Percentiles rank a stretch among this genome's conserved stretches.
Conservation (phyloP, 768 basidiomycete species). For the Boletus rubropictus region DNA sequence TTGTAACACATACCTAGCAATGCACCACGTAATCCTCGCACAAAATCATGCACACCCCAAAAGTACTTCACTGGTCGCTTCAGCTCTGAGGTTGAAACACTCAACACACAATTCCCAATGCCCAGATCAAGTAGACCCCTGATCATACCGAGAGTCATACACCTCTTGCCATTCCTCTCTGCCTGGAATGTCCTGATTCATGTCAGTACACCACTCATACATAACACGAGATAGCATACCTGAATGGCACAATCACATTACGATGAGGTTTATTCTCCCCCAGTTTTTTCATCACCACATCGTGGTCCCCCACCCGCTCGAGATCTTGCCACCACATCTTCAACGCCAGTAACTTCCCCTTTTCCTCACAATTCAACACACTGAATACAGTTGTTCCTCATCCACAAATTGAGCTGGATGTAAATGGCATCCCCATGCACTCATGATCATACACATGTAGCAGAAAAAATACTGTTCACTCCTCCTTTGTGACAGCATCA, state of each 20-base stretch:
- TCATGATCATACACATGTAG: background rate
- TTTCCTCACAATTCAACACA: background rate
- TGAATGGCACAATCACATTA: background rate
- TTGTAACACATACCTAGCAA: slow-evolving; percentile 12
- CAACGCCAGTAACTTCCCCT: background rate
- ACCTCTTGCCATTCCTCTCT: background rate
- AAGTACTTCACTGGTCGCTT: slow-evolving; percentile 12
- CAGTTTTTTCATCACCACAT: background rate
- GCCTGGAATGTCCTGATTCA: background rate
- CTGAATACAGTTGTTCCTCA: slow-evolving; percentile 7
- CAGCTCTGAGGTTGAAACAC: background rate
- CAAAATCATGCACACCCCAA: slow-evolving; percentile 18
- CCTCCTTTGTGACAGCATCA: too few species aligned
- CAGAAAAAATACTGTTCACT: background rate
- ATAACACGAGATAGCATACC: background rate
- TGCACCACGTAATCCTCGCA: slow-evolving; percentile 12
- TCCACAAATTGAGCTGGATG: slow-evolving; percentile 10
- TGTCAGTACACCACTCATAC: background rate
- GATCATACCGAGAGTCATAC: background rate
- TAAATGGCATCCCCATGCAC: slow-evolving; percentile 6
- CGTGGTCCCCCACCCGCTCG: background rate
- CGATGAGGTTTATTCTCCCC: background rate
- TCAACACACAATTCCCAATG: background rate
- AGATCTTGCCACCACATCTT: slow-evolving; percentile 13
- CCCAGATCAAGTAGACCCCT: background rate